Evolutionary conservation across 2,329 filamentous ascomycete genomes (phyloP).

Genomic region (Xylariaceae sp.): DNA sequence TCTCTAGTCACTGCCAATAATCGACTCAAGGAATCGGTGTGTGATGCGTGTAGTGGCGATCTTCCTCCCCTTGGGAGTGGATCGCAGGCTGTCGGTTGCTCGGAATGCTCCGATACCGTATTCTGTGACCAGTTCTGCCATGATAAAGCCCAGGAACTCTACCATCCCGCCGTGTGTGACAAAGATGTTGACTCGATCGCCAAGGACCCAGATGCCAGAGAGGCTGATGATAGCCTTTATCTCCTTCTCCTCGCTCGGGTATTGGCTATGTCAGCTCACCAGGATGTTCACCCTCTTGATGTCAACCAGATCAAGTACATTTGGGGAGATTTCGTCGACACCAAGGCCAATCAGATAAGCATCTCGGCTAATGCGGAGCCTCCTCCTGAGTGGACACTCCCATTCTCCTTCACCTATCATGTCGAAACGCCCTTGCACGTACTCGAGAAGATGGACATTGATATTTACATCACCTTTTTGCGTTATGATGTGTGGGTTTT

Average conservation of each 20-base stretch:
- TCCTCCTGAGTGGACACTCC: slow-evolving; percentile 62
- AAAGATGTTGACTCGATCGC: slow-evolving; percentile 62
- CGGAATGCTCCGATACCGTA: slow-evolving; percentile 60
- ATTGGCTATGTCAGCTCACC: slow-evolving; percentile 59
- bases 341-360: slow-evolving; percentile 48
- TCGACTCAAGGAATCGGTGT: slow-evolving; percentile 78
- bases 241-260: slow-evolving; percentile 58
- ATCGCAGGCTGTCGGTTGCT: slow-evolving; percentile 48
- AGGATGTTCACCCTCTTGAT: slow-evolving; percentile 59
- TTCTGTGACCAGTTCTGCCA: slow-evolving; percentile 61
- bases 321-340: slow-evolving; percentile 62
- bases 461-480: slow-evolving; percentile 59
- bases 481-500: slow-evolving; percentile 75
- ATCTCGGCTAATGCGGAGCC: slow-evolving; percentile 50
- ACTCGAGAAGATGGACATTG: slow-evolving; percentile 79
- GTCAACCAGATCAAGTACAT: slow-evolving; percentile 62
- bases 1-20: slow-evolving; percentile 88
- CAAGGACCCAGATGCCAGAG: slow-evolving; percentile 57
- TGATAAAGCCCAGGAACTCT: slow-evolving; percentile 52
- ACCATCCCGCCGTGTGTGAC: slow-evolving; percentile 63
- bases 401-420: slow-evolving; percentile 74
- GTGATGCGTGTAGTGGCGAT: slow-evolving; percentile 79
- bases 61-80: slow-evolving; percentile 57
- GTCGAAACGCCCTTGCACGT: slow-evolving; percentile 71
- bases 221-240: slow-evolving; percentile 59